Base-by-base conservation (phyloP, 2,329 filamentous ascomycete genomes). In the Aspergillus sojae region DNA sequence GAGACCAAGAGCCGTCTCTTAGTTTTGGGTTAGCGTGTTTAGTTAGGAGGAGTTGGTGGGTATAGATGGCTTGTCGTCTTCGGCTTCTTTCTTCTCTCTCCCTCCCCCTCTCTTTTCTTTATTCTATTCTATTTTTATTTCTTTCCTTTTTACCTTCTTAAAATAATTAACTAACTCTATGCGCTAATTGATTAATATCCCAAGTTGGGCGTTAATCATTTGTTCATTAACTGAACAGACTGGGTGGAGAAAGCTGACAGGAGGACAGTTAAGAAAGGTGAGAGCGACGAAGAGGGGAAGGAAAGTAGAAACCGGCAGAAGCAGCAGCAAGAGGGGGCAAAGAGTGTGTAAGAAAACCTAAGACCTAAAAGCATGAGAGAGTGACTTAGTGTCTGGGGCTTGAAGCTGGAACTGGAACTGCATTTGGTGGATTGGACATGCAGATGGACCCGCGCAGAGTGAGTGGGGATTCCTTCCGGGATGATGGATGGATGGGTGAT, bases 1-100 rank as follows among this genome's bases (percentile, higher is more conserved):
- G 58, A 65, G 62, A 64, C 62, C 64, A 64, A 59, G 55, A 62
- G 36, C 57, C 57, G 62, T 55, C 48, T 56, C 62, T 63, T 65
- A 61, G 54, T 63, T 61, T 62, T 52, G 57, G 58, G 21, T 56
- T 61, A 56, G 50, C 28, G 30, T 21, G 4, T 28, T 30, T 32
- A 45, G 30, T 55, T 52, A 56, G 58, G 58, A 36, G 46, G n/a
- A 41, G 50, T 54, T 60, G 36, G 57, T 58, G 46, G 48, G 52
- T 57, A 50, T 60, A 41, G 50, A 34, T 56, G 32, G 52, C 23
- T n/a, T 54, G 11, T 48, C 16, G 45, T 34, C 21, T 45, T 46
- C 28, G 21, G 11, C 45, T 26, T 53, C 14, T 32, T 16, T 32
- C 26, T 52, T 32, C 4, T 30, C 16, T 54, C 16, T 14, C 32